Evolutionary conservation across 176 grass and related monocot genomes (phyloP), one percentile per base, ranked within the genome.

Genomic region (Bonia amplexicaulis): DNA sequence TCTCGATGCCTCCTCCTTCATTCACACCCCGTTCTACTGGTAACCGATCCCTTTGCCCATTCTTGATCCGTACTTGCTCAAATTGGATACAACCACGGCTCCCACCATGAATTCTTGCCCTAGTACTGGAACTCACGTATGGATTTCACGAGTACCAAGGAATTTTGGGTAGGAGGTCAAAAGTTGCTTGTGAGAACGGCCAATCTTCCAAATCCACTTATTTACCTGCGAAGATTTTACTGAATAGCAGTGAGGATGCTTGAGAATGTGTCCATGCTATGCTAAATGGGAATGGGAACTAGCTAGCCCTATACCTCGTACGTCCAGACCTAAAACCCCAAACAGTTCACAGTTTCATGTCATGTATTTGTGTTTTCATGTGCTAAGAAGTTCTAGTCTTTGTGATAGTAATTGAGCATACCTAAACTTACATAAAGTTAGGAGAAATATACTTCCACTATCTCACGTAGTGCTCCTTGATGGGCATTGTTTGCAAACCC

Each of bases 21-120:
- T 55, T 33, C 90, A 90, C 82, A 95, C 93, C 14, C 89, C 91
- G 16, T 89, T 12, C 85, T 95, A 98, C 89, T 93, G 95, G 95
- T 95, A 90, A 76, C 58, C 17, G 27, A 51, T 81, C 57, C 37
- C 66, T 55, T 67, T 70, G 40, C 72, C 17, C 7, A 13, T 33
- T 73, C 59, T 41, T 45, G 58, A 58, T 83, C 39, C 22, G n/a
- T 82, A 49, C 26, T 66, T 73, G 51, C 22, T 66, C 26, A 33
- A 14, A 44, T 27, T 53, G 59, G 77, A 80, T 82, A 66, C 69
- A 63, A 3, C 10, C 20, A 62, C 65, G 66, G 27, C 74, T 73
- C 27, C 54, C 55, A 7, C 44, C 35, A 55, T 20, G 54, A 77
- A 71, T 72, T 83, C 4, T 64, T 47, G 19, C 45, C 12, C 17